Base-by-base conservation (phyloP, 2,329 filamentous ascomycete genomes). In the Coleophoma crateriformis region DNA sequence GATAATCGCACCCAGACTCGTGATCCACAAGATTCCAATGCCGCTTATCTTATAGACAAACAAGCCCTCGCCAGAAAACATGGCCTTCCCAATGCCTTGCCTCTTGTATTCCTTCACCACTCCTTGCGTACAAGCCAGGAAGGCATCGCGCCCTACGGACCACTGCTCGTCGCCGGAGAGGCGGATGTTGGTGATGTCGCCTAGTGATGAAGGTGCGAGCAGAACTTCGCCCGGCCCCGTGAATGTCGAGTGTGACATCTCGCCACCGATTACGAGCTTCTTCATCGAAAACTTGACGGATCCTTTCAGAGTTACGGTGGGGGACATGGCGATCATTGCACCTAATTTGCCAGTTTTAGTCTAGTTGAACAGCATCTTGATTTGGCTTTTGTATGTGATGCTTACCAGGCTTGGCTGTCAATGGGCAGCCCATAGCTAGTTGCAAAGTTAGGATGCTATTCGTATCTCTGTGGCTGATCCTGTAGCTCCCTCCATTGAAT, bases 401-500 rank as follows among this genome's bases (percentile, higher is more conserved):
- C 47, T 37, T 50, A 84, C 84, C 87, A 15, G 94, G 90, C 64
- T 89, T 94, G 3, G 83, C 89, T 19, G 75, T 77, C 46, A 97
- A 68, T 0, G 92, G 92, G 61, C 89, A 95, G 2, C 90, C 90
- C 66, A 94, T 87, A 12, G 92, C 92, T 42, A 97, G 71, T 67
- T 96, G 92, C 19, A 96, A 70, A 0, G 91, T 97, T 54, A 96
- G 69, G 57, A 96, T 85, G 1, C 88, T 90, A 67, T 97, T 99
- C 51, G 82, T 85, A 67, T 96, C 90, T 19, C 94, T 79, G 64
- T 99, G 94, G 62, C 88, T 94, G 64, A 97, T 90, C 40, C 94
- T 80, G 66, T 92, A 99, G 63, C 88, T 92, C 12, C 94, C 94
- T 14, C 94, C 94, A 65, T 97, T 97, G 74, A 97, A 99, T 0